These are phyloP conservation scores for Fermentozyma sake DNA, from an alignment of 1,139 yeast species.

Conservation along the genomic window DNA sequence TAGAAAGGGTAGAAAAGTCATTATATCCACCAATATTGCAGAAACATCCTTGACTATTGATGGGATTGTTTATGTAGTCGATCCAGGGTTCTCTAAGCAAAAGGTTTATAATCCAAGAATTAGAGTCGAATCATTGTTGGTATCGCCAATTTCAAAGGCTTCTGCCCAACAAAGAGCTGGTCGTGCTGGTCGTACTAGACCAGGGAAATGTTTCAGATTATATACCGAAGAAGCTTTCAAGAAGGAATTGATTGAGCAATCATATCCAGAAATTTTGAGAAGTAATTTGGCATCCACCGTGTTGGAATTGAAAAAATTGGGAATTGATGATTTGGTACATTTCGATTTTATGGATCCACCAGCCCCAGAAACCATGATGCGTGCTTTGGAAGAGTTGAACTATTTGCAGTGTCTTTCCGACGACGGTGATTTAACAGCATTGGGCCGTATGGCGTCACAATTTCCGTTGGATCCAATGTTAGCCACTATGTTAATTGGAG, in stretches of 20 bases:
- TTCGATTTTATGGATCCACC: constrained; percentile 99
- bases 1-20: constrained; percentile 88
- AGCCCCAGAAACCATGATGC: constrained; percentile 99
- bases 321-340: constrained; percentile 93
- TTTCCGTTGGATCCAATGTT: constrained; percentile 96
- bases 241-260: constrained; percentile 89
- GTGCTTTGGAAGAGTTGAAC: constrained; percentile 93
- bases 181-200: constrained; percentile 99
- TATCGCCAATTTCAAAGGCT: constrained; percentile 95
- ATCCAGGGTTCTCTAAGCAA: constrained; percentile 96
- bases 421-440: constrained; percentile 82
- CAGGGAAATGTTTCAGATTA: constrained; percentile 94
- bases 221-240: constrained; percentile 97
- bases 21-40: constrained; percentile 94
- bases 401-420: constrained; percentile 87
- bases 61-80: constrained; percentile 95
- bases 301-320: constrained; percentile 85
- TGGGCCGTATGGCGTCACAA: constrained; percentile 86
- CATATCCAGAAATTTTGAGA: constrained; percentile 92
- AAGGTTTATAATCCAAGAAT: constrained; percentile 96
- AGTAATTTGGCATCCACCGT: constrained; percentile 90
- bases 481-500: constrained; percentile 87
- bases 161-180: constrained; percentile 99
- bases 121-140: constrained; percentile 89
- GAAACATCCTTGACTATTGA: constrained; percentile 97